Evolutionary conservation across 176 grass and related monocot species (phyloP), one percentile per base, ranked within the genome.

Genomic region (Paspalum notatum): DNA sequence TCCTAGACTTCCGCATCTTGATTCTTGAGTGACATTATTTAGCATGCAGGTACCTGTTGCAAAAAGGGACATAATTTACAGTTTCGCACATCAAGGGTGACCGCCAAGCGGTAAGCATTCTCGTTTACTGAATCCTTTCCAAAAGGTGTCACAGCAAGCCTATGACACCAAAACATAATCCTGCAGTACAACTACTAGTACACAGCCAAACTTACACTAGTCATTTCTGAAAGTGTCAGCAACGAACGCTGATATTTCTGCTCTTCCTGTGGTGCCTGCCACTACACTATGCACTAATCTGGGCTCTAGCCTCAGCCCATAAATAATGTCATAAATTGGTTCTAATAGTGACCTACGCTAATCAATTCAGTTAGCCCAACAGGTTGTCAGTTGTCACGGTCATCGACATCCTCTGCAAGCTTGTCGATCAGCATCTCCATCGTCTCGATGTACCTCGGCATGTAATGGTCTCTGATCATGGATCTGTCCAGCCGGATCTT

Each of bases 391-490:
- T 47, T 44, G 8, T 67, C 27, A 22, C 4, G 25, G 25, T 65
- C 32, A 47, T 12, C 26, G 15, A 5, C 25, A 1, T 85, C 67
- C 55, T 81, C 68, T 45, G n/a, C 72, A 70, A 93, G 74, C 54
- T 87, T 83, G 27, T 89, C 81, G 38, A 97, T 85, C 71, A 93
- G 37, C 71, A 91, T 71, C 48, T 93, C 91, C 86, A 97, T 90
- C 20, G 83, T 91, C 50, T 82, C 75, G 15, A 89, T 83, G 57
- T 97, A 97, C 63, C 70, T 78, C 1, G 91, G 88, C 88, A 97
- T 93, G 65, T 97, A 97, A 54, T 97, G 94, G 62, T 93, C 91
- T 10, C 37, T 77, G 50, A 97, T 87, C 91, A 93, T 97, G 21
- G 81, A 84, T 25, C 71, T 22, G 0, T 52, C 64, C 2, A 91